Conservation (phyloP, 75 land plant genomes). For the Pseudotsuga menziesii region DNA sequence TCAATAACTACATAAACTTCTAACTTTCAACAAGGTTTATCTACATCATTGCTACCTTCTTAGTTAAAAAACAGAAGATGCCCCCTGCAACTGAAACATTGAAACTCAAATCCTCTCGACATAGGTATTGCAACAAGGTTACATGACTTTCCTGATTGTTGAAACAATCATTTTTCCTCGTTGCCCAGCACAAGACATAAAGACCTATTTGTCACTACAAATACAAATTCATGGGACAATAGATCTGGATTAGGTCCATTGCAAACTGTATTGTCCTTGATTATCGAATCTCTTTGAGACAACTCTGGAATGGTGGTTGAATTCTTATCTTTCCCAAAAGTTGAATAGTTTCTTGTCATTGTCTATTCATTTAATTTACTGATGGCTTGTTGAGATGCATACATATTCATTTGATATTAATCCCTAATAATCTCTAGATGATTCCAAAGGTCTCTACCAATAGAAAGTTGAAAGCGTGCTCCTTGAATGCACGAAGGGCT, state of each 20-base stretch:
- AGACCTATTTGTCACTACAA: slow-evolving; percentile 30
- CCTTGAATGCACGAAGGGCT: slow-evolving; percentile 88
- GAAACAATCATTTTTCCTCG: slow-evolving; percentile 86
- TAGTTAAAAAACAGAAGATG: slow-evolving; percentile 75
- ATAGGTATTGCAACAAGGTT: slow-evolving; percentile 81
- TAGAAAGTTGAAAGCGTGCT: slow-evolving; percentile 80
- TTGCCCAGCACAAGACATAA: slow-evolving; percentile 87
- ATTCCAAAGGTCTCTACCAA: slow-evolving; percentile 68
- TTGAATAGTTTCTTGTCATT: slow-evolving; percentile 2
- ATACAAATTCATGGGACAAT: slow-evolving; percentile 29
- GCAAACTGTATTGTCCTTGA: not conserved
- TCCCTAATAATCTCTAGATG: slow-evolving; percentile 45
- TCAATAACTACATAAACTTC: no score
- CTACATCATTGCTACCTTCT: slow-evolving; percentile 7
- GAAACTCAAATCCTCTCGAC: slow-evolving; percentile 84
- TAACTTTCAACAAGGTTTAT: no score
- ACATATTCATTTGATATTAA: slow-evolving; percentile 46
- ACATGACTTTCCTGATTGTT: slow-evolving; percentile 39
- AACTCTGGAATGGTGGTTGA: not conserved
- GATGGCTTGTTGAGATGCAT: slow-evolving; percentile 70
- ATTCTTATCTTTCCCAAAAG: slow-evolving; percentile 10
- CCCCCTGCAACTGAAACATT: slow-evolving; percentile 99
- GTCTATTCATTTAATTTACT: not conserved
- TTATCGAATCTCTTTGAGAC: not conserved
- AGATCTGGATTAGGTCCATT: not conserved